Base-by-base conservation (phyloP, 768 basidiomycete species). In the Hygrophorus russula region DNA sequence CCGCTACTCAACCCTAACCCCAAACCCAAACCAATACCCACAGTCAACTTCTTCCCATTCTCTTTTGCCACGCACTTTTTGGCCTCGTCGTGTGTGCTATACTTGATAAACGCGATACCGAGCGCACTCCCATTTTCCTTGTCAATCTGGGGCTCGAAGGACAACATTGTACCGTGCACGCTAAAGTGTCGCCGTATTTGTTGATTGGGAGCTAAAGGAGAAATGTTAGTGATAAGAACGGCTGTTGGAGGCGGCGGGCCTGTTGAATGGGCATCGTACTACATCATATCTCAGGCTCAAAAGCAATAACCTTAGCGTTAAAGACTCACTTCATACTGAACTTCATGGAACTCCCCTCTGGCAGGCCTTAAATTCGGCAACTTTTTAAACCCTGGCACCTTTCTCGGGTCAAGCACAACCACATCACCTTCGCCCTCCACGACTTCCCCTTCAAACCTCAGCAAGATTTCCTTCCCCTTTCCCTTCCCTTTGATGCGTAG, bases 121-220 rank as follows among this genome's bases (percentile, higher is more conserved):
- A 96, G 72, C 1, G 82, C 75, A 39, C 76, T 80, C 2, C 91
- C 92, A n/a, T 79, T 88, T 40, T 71, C 69, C 45, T 73, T 71
- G 61, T 94, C 85, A 46, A 84, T 75, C 53, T 90, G 84, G 9
- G 80, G 71, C 45, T 92, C 87, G 45, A 88, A 79, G 2, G 77
- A 71, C 5, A 64, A 44, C 45, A 92, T 65, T 12, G 64, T 56
- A 1, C 90, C 92, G 54, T 82, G 69, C 7, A 63, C 47, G 4
- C 68, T 55, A 54, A 94, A 82, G 54, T 82, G 74, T 3, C 74
- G 69, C 17, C 77, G 73, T 42, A 96, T 75, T 31, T 74, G 66
- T 28, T 70, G 63, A 34, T 71, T 73, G 1, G 87, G 74, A 2
- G 82, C 82, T 19, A 96, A 64, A 0, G 80, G 77, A 1, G 82